Percentiles rank a stretch among this genome's conserved stretches.
Conservation (phyloP, 495 filamentous ascomycete species). For the Hypoxylon lenormandii region DNA sequence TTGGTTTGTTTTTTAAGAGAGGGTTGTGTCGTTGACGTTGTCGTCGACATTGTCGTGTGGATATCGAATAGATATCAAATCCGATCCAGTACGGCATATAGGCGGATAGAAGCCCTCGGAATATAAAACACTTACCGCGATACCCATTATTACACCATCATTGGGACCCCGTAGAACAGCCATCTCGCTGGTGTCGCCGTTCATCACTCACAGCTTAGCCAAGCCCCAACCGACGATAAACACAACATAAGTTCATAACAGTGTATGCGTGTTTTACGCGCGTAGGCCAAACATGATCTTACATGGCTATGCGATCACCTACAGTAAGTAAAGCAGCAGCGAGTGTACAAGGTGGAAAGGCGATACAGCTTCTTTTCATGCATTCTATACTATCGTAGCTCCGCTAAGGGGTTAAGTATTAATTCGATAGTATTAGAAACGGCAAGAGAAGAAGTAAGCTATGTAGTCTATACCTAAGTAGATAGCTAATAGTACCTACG, state of each 20-base stretch:
- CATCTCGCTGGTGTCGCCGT: conserved; percentile 13
- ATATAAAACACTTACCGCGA: conserved; percentile 39
- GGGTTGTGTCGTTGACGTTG: no score
- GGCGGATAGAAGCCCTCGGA: background rate
- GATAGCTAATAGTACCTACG: no score
- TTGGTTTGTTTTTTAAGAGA: no score
- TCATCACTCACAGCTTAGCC: conserved; percentile 11
- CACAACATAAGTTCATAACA: conserved; percentile 21
- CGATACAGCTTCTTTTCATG: background rate
- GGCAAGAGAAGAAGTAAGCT: no score
- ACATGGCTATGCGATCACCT: background rate
- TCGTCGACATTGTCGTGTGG: background rate
- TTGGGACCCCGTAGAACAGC: conserved; percentile 15
- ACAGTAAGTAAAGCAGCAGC: background rate
- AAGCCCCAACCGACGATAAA: conserved; percentile 24
- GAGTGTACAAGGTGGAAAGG: background rate
- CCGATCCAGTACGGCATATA: background rate
- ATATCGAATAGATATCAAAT: conserved; percentile 4
- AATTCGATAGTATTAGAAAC: no score
- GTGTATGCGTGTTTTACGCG: conserved; percentile 11
- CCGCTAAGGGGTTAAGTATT: background rate
- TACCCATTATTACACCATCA: conserved; percentile 28
- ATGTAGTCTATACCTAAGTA: no score
- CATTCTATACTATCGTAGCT: no score
- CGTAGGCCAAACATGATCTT: conserved; percentile 13